phyloP scores from a whole-genome alignment of 2,329 filamentous ascomycete species.

The Biscogniauxia mediterranea region DNA sequence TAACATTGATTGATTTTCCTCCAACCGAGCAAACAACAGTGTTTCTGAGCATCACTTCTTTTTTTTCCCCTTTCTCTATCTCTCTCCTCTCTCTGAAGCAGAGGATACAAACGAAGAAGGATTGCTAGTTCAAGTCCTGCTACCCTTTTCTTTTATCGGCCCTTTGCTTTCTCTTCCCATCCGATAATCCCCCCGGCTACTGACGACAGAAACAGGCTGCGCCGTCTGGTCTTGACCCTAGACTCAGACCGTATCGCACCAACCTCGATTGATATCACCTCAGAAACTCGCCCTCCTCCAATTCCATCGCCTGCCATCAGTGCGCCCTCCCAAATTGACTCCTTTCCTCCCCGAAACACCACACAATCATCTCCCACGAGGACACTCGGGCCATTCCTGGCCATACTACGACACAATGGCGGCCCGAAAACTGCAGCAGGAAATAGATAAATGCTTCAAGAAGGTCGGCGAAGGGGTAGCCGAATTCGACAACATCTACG shows the following conservation, averaged over 20 bases:
- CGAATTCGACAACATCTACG: conserved; percentile 92
- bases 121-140: background rate
- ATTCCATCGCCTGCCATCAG: background rate
- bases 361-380: background rate
- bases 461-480: conserved; percentile 91
- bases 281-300: background rate
- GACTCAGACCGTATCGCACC: no score
- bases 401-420: conserved; percentile 64
- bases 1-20: no score
- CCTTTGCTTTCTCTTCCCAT: background rate
- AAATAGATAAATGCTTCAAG: conserved; percentile 99
- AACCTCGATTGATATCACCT: background rate
- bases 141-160: background rate
- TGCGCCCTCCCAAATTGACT: conserved; percentile 1
- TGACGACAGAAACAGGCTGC: background rate
- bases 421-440: conserved; percentile 92
- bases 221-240: background rate
- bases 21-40: conserved; percentile 5
- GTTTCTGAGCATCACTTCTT: conserved; percentile 8
- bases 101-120: background rate
- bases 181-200: background rate
- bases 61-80: background rate
- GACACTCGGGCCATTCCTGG: conserved; percentile 16
- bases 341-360: background rate
- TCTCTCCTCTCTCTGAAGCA: background rate